Evolutionary conservation across 345 rosid genomes (phyloP).

Genomic region (Tarenaya hassleriana): DNA sequence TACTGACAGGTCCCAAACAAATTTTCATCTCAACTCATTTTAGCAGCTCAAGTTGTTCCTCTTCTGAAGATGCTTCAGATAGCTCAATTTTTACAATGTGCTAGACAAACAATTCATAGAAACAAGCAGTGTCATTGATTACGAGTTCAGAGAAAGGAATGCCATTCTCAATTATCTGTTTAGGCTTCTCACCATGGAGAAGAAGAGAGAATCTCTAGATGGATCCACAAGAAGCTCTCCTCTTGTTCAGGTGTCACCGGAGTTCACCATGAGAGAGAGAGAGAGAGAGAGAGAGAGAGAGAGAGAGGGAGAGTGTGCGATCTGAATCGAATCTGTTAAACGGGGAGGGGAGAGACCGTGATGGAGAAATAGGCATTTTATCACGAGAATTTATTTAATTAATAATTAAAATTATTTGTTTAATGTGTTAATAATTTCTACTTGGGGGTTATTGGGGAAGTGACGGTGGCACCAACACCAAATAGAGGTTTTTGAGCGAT

Average conservation of each 20-base stretch:
- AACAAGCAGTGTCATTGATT: constrained; percentile 27
- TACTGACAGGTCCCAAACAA: no score
- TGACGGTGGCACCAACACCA: no score
- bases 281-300: constrained; percentile 23
- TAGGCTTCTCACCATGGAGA: constrained; percentile 41
- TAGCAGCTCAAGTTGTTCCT: constrained; percentile 18
- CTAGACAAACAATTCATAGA: no score
- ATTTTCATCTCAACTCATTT: no score
- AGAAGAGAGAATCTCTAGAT: constrained; percentile 3
- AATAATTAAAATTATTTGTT: no score
- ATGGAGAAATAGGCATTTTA: neutral
- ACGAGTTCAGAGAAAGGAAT: constrained; percentile 26
- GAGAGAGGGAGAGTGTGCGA: constrained; percentile 7
- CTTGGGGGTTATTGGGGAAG: no score
- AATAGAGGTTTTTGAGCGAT: no score
- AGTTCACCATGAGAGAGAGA: constrained; percentile 27
- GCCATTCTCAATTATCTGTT: no score
- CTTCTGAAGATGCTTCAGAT: constrained; percentile 36
- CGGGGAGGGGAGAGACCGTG: constrained; percentile 21
- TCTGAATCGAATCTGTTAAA: constrained; percentile 25
- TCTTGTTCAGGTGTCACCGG: constrained; percentile 23
- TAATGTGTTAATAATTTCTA: no score
- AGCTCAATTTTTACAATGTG: no score
- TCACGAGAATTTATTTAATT: no score
- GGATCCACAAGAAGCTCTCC: constrained; percentile 6